Base-by-base conservation (phyloP, 495 filamentous ascomycete genomes). In the Annulohypoxylon nitens region DNA sequence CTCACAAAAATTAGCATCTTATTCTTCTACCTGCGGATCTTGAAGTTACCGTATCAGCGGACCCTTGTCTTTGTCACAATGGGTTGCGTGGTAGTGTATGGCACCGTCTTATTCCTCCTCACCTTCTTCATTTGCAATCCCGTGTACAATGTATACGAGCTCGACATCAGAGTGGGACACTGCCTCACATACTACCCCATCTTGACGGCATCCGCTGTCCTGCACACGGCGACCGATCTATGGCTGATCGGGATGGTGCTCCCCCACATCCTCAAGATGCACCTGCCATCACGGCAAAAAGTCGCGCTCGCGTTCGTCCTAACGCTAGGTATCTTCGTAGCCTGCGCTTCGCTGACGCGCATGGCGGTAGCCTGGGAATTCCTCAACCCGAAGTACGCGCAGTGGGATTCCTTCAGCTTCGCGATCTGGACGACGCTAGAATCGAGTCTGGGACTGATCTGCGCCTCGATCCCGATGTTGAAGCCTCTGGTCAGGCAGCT, bases 111-210 rank as follows among this genome's bases (percentile, higher is more conserved):
- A 43, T 76, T 83, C 26, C 73, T 80, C 55, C 78, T 83, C 51
- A 76, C 67, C 54, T 70, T 81, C 71, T 80, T 83, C 73, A 75
- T 81, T 39, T 83, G 80, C 76, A 78, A 81, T 60, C 81, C 80
- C 12, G 50, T 68, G 1, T 36, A 75, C 2, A 71, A 67, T 33
- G 18, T 3, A 14, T 74, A 71, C 36, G 64, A 73, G 47, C 79
- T 80, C 64, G 78, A 79, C 64, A 73, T 75, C 20, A 33, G 41
- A 1, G 73, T 78, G 12, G 74, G 77, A 64, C 69, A 72, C 23
- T 81, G 80, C 57, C 73, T 81, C 34, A 43, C 60, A 20, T 80
- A 82, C 48, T 69, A 67, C 30, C 79, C 79, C 45, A 74, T 83
- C 36, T 70, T 83, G 23, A 78, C 81, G 7, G 65, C 78, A 33